phyloP scores from a whole-genome alignment of 78 protist genomes.

The Chrysochromulina parva region DNA sequence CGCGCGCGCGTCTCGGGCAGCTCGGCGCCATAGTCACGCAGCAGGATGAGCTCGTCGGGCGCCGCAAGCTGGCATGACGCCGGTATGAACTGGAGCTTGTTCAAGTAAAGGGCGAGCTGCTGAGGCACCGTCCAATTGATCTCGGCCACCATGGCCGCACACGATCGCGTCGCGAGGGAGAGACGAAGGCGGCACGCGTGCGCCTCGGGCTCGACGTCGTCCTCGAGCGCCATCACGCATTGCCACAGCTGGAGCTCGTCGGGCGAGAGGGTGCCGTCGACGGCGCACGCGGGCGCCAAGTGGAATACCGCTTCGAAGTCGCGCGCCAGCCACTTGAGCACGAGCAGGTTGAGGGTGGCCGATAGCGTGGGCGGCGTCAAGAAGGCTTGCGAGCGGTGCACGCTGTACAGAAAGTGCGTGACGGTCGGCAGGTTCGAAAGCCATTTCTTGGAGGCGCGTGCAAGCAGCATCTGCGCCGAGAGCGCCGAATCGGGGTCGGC shows the following conservation, averaged over 20 bases:
- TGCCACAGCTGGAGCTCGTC: not conserved
- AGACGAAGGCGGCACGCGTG: not conserved
- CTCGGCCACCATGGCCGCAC: not conserved
- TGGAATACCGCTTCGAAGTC: not conserved
- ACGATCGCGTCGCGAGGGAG: not conserved
- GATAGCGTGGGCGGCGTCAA: not conserved
- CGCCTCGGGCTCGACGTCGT: not conserved
- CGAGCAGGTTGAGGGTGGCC: not conserved
- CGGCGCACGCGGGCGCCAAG: not conserved
- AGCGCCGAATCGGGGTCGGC: not conserved
- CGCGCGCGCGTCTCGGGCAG: not conserved
- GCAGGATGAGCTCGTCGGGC: not conserved
- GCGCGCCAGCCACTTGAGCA: slow-evolving; percentile 5
- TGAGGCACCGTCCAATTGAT: not conserved
- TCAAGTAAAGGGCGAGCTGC: not conserved
- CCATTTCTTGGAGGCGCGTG: not conserved
- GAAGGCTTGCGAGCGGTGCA: not conserved
- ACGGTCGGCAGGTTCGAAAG: too few species aligned
- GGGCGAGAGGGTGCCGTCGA: not conserved
- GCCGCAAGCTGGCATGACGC: not conserved
- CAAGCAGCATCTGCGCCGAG: not conserved
- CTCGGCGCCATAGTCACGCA: not conserved
- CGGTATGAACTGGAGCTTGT: not conserved
- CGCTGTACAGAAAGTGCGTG: not conserved
- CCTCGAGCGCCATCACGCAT: not conserved